phyloP scores from a whole-genome alignment of 2,329 filamentous ascomycete genomes.

The Xylariaceae sp. region DNA sequence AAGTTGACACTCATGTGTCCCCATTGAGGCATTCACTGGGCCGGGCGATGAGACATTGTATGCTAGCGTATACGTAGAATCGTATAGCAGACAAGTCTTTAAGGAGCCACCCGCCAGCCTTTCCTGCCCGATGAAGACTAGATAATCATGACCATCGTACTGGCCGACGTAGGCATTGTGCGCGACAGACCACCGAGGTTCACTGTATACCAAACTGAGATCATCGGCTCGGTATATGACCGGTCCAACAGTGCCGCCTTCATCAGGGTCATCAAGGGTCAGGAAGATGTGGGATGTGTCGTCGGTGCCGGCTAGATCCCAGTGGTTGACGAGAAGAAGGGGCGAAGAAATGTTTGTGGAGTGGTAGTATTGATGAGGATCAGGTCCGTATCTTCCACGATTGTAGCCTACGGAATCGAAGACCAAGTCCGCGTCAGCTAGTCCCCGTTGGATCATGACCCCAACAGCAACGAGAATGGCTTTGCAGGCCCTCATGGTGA shows the following conservation, averaged over 20 bases:
- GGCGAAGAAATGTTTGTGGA: conserved; percentile 34
- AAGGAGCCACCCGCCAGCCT: conserved; percentile 1
- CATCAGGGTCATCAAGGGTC: conserved; percentile 19
- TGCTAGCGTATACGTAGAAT: conserved; percentile 24
- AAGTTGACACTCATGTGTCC: conserved; percentile 26
- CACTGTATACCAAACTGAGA: conserved; percentile 36
- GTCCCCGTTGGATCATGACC: conserved; percentile 1
- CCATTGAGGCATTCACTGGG: conserved; percentile 10
- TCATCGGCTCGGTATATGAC: conserved; percentile 35
- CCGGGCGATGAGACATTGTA: conserved; percentile 19
- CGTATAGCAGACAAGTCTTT: conserved; percentile 20
- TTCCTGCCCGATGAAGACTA: conserved; percentile 15
- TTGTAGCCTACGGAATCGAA: conserved; percentile 29
- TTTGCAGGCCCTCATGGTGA: conserved; percentile 27
- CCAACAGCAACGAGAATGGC: conserved; percentile 38
- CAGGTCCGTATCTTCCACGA: conserved; percentile 24
- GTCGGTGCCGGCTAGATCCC: conserved; percentile 27
- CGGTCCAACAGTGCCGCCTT: conserved; percentile 28
- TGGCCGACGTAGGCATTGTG: conserved; percentile 14
- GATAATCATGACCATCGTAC: conserved; percentile 14
- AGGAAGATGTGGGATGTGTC: conserved; percentile 34
- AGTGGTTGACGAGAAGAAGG: conserved; percentile 33
- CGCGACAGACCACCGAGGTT: conserved; percentile 20
- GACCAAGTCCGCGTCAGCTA: conserved; percentile 27
- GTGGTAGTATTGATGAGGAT: conserved; percentile 33